Evolutionary conservation across 495 filamentous ascomycete genomes (phyloP), one percentile per base, ranked within the genome.

Genomic region (Pseudomonodictys pantanalensis): DNA sequence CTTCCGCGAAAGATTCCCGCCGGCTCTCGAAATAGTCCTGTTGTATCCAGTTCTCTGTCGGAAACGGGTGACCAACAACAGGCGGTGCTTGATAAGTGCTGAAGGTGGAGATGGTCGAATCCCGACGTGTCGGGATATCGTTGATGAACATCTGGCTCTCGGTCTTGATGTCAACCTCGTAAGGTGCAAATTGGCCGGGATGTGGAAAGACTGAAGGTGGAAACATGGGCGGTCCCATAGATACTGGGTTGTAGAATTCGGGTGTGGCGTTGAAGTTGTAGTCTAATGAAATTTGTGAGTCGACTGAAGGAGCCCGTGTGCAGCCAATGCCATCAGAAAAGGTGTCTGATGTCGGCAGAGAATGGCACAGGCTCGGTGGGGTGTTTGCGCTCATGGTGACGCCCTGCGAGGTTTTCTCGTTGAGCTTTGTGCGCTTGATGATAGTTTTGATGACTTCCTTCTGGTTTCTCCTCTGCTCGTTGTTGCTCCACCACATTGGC

Each of bases 391-490:
- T 77, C 52, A 82, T 77, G 42, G 82, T 76, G 38, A 79, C 79
- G 28, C 77, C 63, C 51, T 81, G 72, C 11, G 75, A 75, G 35
- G 78, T 74, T 82, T 96, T 93, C 76, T 97, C 92, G 35, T 87
- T 83, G 58, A 92, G 79, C 81, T 97, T 97, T 60, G 91, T 97
- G 53, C 90, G 84, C 82, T 95, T 95, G 77, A 98, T 98, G 73
- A 92, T 90, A 76, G 87, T 86, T 81, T 98, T 98, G 77, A 98
- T 92, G 20, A 83, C 77, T 70, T 97, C 93, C 79, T 98, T 98
- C 70, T 96, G 90, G 23, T 85, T 71, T 66, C 86, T 83, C 58
- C 93, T 80, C 73, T 86, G 83, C 60, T 95, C 91, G 66, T 87
- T 85, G 77, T 88, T 96, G 72, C 85, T 89, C 93, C 93, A 98